phyloP scores from a whole-genome alignment of 1,139 yeast species.

The Eremothecium gossypii region DNA sequence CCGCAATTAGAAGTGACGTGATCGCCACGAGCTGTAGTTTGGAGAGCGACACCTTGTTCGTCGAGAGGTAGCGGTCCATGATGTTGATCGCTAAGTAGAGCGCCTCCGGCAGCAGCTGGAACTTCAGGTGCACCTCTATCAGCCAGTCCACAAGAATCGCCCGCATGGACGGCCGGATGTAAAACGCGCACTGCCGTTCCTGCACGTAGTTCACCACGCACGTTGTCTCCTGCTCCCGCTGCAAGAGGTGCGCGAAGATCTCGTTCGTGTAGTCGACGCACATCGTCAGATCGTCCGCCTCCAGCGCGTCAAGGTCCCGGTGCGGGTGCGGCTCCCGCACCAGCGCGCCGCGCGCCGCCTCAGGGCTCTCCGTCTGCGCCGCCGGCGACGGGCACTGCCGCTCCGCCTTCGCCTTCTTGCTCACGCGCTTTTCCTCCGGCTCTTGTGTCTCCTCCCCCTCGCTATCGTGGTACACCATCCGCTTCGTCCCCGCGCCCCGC shows the following conservation, averaged over 20 bases:
- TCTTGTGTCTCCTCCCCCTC: slow-evolving; percentile 1
- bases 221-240: slow-evolving; percentile 58
- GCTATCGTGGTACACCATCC: slow-evolving; percentile 1
- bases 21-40: slow-evolving; percentile 85
- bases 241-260: slow-evolving; percentile 67
- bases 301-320: slow-evolving; percentile 68
- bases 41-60: slow-evolving; percentile 67
- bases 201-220: slow-evolving; percentile 65
- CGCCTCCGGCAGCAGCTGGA: slow-evolving; percentile 81
- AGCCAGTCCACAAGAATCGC: slow-evolving; percentile 90
- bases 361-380: background rate
- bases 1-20: slow-evolving; percentile 82
- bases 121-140: slow-evolving; percentile 81
- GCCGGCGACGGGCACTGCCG: slow-evolving; percentile 1
- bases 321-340: slow-evolving; percentile 1
- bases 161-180: slow-evolving; percentile 74
- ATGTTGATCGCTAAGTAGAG: slow-evolving; percentile 76
- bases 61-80: slow-evolving; percentile 82
- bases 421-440: background rate
- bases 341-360: background rate
- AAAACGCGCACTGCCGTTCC: slow-evolving; percentile 35
- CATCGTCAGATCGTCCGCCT: slow-evolving; percentile 79
- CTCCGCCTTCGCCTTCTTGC: background rate
- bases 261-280: slow-evolving; percentile 83
- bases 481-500: background rate